Base-by-base conservation (phyloP, 164 flowering plant species). In the Tetracentron sinense region DNA sequence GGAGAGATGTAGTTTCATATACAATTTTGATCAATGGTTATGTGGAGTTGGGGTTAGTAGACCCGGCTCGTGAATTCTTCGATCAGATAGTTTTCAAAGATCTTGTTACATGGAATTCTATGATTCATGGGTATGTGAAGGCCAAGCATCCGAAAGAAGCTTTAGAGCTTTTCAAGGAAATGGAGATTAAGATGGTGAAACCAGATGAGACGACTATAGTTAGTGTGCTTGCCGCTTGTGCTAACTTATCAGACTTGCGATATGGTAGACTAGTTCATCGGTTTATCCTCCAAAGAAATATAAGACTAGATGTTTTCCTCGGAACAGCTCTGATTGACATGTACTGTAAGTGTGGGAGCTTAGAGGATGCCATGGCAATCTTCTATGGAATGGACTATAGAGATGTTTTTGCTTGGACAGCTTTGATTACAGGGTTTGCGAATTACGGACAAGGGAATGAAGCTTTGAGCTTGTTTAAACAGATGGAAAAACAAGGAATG, bases 371-470 rank as follows among this genome's bases (percentile, higher is more conserved):
- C 22, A 47, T 73, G 59, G 17, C 27, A 11, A 52, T 56, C 20
- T 79, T 76, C 63, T 52, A 62, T 55, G 63, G 63, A 49, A 67
- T 75, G 77, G 60, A 60, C 7, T 42, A 26, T 17, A 75, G 21
- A 30, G 78, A 75, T 63, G 72, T 65, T 48, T 70, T 68, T 25
- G 12, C 75, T 21, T 78, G 82, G 77, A 78, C 79, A 42, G 50
- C 77, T 15, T 27, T 55, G 27, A 68, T 75, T 31, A 67, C 58
- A 26, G 82, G 77, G 29, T 50, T 70, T 61, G 82, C 79, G 28
- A 68, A 58, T 27, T 38, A 54, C 54, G 79, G 82, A 12, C 59
- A 49, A 48, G 79, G 77, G n/a, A 61, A 56, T 26, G 58, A 72
- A 33, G 75, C 77, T 42, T 26, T 75, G 59, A 17, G 29, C 21